phyloP scores from a whole-genome alignment of 75 land plant genomes.

The Adiantum capillusveneris region DNA sequence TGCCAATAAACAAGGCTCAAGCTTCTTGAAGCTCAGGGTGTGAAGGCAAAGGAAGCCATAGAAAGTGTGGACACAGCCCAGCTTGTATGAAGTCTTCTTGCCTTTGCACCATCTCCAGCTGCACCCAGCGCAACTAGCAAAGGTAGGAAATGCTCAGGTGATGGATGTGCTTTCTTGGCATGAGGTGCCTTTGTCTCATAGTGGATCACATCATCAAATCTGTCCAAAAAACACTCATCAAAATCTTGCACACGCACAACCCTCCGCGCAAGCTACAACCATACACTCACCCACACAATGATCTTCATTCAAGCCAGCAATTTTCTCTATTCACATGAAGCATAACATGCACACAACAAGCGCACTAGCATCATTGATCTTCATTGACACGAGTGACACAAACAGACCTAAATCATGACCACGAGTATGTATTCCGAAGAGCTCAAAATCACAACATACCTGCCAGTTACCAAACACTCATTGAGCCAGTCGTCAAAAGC shows the following conservation, averaged over 20 bases:
- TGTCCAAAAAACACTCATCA: slow-evolving; percentile 2
- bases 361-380: too few relatives aligned
- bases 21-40: background rate
- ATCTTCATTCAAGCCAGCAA: too few relatives aligned
- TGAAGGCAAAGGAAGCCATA: slow-evolving; percentile 60
- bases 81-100: slow-evolving; percentile 57
- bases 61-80: slow-evolving; percentile 51
- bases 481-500: slow-evolving; percentile 74
- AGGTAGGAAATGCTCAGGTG: slow-evolving; percentile 76
- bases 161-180: slow-evolving; percentile 72
- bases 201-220: slow-evolving; percentile 61
- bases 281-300: too few relatives aligned
- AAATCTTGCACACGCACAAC: too few relatives aligned
- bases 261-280: too few relatives aligned
- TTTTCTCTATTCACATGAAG: too few relatives aligned
- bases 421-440: too few relatives aligned
- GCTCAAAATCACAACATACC: slow-evolving; percentile 19
- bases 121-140: slow-evolving; percentile 89
- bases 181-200: slow-evolving; percentile 67
- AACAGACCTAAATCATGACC: too few relatives aligned
- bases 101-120: slow-evolving; percentile 52
- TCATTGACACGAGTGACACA: too few relatives aligned
- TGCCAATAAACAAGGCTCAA: too few relatives aligned
- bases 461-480: slow-evolving; percentile 48
- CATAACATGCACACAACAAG: too few relatives aligned